Base-by-base conservation (phyloP, 2,329 filamentous ascomycete species). In the Polytolypa hystricis region DNA sequence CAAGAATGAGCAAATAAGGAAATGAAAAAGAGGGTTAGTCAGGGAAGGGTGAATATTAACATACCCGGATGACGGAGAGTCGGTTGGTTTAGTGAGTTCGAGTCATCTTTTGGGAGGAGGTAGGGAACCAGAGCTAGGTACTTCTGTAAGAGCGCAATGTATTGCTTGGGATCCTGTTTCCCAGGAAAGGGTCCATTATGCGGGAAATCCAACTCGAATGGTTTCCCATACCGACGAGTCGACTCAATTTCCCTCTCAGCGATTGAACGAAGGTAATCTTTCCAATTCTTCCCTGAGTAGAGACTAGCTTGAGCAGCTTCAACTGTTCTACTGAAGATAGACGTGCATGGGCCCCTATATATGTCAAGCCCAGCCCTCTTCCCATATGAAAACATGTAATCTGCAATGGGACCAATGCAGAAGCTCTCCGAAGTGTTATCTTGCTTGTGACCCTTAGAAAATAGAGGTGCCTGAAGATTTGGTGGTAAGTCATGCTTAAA, bases 301-400 rank as follows among this genome's bases (percentile, higher is more conserved):
- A n/a, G n/a, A n/a, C n/a, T n/a, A n/a, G n/a, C n/a, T n/a, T n/a
- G n/a, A n/a, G n/a, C n/a, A n/a, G n/a, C n/a, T n/a, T n/a, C n/a
- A n/a, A n/a, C n/a, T n/a, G n/a, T n/a, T n/a, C n/a, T n/a, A n/a
- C n/a, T n/a, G n/a, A n/a, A n/a, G n/a, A n/a, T n/a, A n/a, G n/a
- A 28, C 46, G 42, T 45, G 52, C 50, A 52, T 20, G 47, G 51
- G 12, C 50, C 49, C 19, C 42, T 37, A 37, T 49, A 34, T 4
- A 50, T 3, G 7, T 48, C 37, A 14, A 51, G 28, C 9, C 46
- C 30, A 0, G 39, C 38, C 27, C 43, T 41, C 36, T 47, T 33
- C 2, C 47, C 47, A 42, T 47, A 46, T 47, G 46, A 53, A 38
- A 54, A 52, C 50, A 50, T 52, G 29, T 52, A 51, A 40, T 53